These are phyloP conservation scores for Rosa lucieae DNA, from an alignment of 306 rosid genomes.

Conservation along the genomic window DNA sequence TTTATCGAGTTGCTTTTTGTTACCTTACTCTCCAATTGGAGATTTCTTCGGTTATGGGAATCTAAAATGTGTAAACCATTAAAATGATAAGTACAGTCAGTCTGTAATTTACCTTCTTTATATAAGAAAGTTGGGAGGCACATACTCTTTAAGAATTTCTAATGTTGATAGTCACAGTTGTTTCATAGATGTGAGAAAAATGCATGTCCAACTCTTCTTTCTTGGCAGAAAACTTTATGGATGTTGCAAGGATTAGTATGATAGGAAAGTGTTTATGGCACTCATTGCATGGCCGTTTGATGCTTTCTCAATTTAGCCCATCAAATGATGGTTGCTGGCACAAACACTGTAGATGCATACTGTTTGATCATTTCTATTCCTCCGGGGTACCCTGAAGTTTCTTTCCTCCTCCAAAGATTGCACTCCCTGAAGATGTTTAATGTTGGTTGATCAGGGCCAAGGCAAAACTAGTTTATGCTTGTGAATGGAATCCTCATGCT, in stretches of 20 bases:
- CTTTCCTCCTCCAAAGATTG: constrained; percentile 7
- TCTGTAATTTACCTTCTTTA: neutral
- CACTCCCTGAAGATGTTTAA: constrained; percentile 17
- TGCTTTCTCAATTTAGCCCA: neutral
- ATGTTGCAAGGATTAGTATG: neutral
- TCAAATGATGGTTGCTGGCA: neutral
- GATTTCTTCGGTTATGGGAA: constrained; percentile 10
- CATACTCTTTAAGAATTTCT: no score
- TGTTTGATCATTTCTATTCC: constrained; percentile 1
- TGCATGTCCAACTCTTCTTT: neutral
- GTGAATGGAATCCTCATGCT: constrained; percentile 96
- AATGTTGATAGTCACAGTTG: neutral
- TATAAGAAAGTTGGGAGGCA: neutral
- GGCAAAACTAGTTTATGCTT: constrained; percentile 81
- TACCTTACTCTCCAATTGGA: neutral
- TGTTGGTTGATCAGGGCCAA: constrained; percentile 66
- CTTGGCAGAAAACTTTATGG: neutral
- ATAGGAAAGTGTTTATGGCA: neutral
- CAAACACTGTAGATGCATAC: neutral
- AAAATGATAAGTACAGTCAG: neutral
- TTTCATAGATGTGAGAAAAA: neutral
- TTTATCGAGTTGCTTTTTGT: neutral
- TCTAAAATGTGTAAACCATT: neutral
- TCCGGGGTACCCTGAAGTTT: neutral
- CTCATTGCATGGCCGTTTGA: neutral